Conservation (phyloP, 2,329 filamentous ascomycete species). For the Talaromyces piceae region DNA sequence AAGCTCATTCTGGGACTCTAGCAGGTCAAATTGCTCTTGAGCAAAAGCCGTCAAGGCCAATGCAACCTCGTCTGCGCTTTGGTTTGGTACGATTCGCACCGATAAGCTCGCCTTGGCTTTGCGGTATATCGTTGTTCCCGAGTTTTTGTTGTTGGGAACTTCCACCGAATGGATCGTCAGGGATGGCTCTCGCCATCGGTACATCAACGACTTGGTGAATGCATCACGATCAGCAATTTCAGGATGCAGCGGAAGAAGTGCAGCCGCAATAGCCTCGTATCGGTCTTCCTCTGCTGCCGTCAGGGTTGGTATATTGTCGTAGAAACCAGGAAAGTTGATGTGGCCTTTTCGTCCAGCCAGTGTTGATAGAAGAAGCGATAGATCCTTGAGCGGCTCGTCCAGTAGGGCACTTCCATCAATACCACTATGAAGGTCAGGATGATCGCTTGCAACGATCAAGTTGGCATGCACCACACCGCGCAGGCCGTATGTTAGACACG, state of each 20-base stretch:
- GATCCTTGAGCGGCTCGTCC: conserved; percentile 85
- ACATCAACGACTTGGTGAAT: conserved; percentile 82
- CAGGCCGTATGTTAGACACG: conserved; percentile 89
- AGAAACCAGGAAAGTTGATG: conserved; percentile 81
- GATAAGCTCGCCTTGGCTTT: conserved; percentile 84
- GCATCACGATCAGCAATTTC: conserved; percentile 55
- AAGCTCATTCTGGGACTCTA: conserved; percentile 75
- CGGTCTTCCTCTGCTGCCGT: conserved; percentile 68
- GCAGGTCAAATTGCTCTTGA: conserved; percentile 59
- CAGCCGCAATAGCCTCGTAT: conserved; percentile 75
- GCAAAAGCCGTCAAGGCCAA: conserved; percentile 61
- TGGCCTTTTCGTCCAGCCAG: conserved; percentile 74
- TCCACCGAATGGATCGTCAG: conserved; percentile 90
- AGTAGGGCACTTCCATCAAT: conserved; percentile 91
- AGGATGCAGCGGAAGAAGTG: conserved; percentile 65
- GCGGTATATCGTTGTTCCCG: conserved; percentile 76
- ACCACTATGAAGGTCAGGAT: conserved; percentile 87
- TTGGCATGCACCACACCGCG: conserved; percentile 91
- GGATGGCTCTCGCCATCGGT: conserved; percentile 90
- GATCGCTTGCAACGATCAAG: conserved; percentile 74
- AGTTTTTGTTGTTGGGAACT: conserved; percentile 71
- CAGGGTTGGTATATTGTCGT: conserved; percentile 71
- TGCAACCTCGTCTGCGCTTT: conserved; percentile 74
- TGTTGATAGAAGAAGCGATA: conserved; percentile 73
- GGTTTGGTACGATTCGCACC: conserved; percentile 85